These are phyloP conservation scores for Leccinellum albellum DNA, from an alignment of 768 basidiomycete genomes.

Conservation along the genomic window DNA sequence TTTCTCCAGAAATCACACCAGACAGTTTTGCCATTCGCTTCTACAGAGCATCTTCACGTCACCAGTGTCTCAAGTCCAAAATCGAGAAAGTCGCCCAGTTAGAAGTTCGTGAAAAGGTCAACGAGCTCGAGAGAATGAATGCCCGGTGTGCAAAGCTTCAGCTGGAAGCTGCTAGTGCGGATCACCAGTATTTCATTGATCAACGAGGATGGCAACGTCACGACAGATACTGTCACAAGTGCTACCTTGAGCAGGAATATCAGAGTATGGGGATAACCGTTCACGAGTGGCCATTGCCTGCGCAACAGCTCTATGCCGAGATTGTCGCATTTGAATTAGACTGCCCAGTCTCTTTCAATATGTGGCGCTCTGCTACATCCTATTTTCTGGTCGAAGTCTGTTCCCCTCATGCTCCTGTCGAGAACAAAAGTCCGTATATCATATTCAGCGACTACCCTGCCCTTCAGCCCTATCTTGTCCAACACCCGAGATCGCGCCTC, in stretches of 20 bases:
- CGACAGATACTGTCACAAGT: neutral
- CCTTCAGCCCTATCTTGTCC: constrained; percentile 10
- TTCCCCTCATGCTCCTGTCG: constrained; percentile 2
- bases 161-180: neutral
- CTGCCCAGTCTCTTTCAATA: constrained; percentile 37
- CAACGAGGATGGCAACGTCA: neutral
- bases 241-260: neutral
- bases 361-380: constrained; percentile 44
- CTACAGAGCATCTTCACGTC: constrained; percentile 22
- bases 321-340: constrained; percentile 41
- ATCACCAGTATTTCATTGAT: neutral
- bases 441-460: constrained; percentile 13
- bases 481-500: constrained; percentile 18
- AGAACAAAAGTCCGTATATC: constrained; percentile 7
- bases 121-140: neutral
- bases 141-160: neutral
- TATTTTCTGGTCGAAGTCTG: constrained; percentile 37
- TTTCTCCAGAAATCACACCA: constrained; percentile 13
- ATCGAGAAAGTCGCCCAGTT: constrained; percentile 21
- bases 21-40: constrained; percentile 35
- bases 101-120: neutral
- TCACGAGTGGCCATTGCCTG: constrained; percentile 35
- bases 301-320: constrained; percentile 16
- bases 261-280: neutral
- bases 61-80: constrained; percentile 21